Evolutionary conservation across 345 rosid genomes (phyloP).

Genomic region (Cardamine resedifolia): DNA sequence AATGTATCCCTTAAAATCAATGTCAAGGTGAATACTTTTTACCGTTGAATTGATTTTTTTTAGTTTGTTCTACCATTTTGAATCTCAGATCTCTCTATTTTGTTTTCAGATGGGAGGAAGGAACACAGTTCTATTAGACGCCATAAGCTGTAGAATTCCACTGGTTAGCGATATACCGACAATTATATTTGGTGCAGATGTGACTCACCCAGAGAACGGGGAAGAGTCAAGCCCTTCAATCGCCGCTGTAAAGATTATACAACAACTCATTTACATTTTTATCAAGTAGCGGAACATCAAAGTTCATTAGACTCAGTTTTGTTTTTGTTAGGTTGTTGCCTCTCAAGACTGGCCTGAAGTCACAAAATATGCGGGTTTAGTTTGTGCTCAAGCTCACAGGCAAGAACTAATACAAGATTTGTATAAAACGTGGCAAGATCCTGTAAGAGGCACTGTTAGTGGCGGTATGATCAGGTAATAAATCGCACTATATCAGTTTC

Average conservation of each 20-base stretch:
- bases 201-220: slow-evolving; percentile 99
- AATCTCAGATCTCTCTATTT: neutral
- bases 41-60: neutral
- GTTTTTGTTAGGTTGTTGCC: slow-evolving; percentile 73
- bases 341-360: slow-evolving; percentile 99
- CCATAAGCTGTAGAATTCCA: slow-evolving; percentile 95
- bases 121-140: slow-evolving; percentile 95
- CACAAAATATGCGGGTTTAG: slow-evolving; percentile 95
- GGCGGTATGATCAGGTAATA: slow-evolving; percentile 98
- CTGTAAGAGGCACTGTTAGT: slow-evolving; percentile 88
- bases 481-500: neutral
- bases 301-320: neutral
- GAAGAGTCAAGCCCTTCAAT: slow-evolving; percentile 99
- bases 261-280: neutral
- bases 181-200: slow-evolving; percentile 97
- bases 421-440: slow-evolving; percentile 99
- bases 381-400: slow-evolving; percentile 99
- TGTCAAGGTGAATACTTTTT: slow-evolving; percentile 64
- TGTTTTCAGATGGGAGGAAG: slow-evolving; percentile 94
- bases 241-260: slow-evolving; percentile 66
- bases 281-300: neutral
- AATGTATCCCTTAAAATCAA: slow-evolving; percentile 95
- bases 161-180: slow-evolving; percentile 97
- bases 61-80: neutral
- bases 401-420: slow-evolving; percentile 98